Percentiles rank a stretch among this genome's conserved stretches.
Conservation (phyloP, 176 grass and related monocot genomes). For the Carex kokanica region DNA sequence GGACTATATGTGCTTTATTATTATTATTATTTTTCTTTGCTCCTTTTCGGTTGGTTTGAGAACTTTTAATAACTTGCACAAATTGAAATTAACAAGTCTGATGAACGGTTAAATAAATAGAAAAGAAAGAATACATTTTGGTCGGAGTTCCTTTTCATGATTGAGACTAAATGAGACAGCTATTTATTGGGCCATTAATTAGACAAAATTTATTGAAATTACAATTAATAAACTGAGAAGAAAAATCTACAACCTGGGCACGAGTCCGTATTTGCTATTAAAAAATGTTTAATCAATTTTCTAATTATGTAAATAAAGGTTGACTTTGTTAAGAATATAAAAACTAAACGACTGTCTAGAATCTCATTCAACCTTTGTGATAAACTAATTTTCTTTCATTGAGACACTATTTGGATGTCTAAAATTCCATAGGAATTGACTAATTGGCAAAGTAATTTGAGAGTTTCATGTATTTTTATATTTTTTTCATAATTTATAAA, state of each 20-base stretch:
- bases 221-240: background rate
- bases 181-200: constrained; percentile 3
- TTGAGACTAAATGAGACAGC: constrained; percentile 11
- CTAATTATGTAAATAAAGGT: background rate
- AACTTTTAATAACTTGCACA: background rate
- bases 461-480: too few relatives aligned
- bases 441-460: too few relatives aligned
- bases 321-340: background rate
- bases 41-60: background rate
- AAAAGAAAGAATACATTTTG: background rate
- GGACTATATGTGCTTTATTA: too few relatives aligned
- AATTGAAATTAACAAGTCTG: background rate
- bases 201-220: background rate
- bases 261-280: background rate
- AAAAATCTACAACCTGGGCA: background rate
- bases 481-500: too few relatives aligned
- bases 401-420: too few relatives aligned
- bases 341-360: background rate
- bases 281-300: background rate
- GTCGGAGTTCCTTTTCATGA: background rate
- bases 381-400: too few relatives aligned
- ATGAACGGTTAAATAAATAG: background rate
- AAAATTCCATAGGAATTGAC: too few relatives aligned
- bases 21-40: background rate
- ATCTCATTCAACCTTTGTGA: too few relatives aligned